phyloP scores from a whole-genome alignment of 202 grass and related monocot genomes.

The Zizania palustris region DNA sequence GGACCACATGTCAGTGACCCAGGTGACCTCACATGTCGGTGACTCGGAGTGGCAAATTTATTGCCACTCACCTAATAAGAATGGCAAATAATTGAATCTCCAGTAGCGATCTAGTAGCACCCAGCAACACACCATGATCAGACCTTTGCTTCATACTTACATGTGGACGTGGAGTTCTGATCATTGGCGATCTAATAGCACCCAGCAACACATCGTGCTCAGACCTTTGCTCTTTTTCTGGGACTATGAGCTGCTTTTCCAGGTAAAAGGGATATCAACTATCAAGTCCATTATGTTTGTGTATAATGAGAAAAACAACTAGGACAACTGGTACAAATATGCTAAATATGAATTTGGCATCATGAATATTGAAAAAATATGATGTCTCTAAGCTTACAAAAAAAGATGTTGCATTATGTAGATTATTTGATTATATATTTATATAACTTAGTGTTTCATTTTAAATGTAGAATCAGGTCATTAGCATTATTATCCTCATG shows the following conservation, averaged over 20 bases:
- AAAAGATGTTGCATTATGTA: conserved; percentile 24
- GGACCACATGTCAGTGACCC: too few species aligned
- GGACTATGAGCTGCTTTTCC: conserved; percentile 25
- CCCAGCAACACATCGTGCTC: background rate
- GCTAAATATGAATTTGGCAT: conserved; percentile 32
- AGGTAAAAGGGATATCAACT: background rate
- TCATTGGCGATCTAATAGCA: background rate
- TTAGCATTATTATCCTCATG: background rate
- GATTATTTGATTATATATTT: conserved; percentile 3
- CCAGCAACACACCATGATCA: conserved; percentile 5
- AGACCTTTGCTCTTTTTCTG: conserved; percentile 27
- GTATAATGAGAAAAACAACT: conserved; percentile 6
- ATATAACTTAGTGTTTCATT: conserved; percentile 11
- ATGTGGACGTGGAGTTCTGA: background rate
- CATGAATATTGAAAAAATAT: conserved; percentile 22
- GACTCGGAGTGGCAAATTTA: too few species aligned
- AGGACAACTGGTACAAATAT: conserved; percentile 18
- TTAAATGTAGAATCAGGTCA: conserved; percentile 19
- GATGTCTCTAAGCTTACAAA: conserved; percentile 20
- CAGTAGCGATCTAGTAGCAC: too few species aligned
- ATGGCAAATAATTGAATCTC: too few species aligned
- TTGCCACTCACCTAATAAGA: too few species aligned
- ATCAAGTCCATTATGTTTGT: conserved; percentile 3
- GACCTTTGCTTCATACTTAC: conserved; percentile 29
- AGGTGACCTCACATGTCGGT: too few species aligned